phyloP scores from a whole-genome alignment of 805 yeast species.

The Pichia occidentalis region DNA sequence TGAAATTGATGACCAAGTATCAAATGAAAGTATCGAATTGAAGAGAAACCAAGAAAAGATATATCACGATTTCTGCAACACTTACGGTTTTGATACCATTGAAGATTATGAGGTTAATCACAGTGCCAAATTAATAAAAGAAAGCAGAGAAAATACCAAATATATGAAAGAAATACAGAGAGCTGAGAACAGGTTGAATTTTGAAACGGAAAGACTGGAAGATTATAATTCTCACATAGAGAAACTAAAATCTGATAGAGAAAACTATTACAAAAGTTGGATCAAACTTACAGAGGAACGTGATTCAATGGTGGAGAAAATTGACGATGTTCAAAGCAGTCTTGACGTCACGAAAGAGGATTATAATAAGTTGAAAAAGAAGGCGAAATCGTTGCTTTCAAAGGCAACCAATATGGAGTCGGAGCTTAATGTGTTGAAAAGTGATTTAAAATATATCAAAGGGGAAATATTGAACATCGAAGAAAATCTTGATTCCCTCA shows the following conservation, averaged over 20 bases:
- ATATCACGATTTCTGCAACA: conserved; percentile 49
- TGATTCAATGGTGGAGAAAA: conserved; percentile 25
- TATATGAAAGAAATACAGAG: conserved; percentile 55
- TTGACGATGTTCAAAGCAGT: conserved; percentile 36
- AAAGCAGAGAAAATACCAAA: conserved; percentile 55
- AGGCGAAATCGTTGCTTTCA: conserved; percentile 14
- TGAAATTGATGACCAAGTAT: conserved; percentile 25
- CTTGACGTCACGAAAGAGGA: conserved; percentile 34
- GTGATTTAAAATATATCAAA: conserved; percentile 27
- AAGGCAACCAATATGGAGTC: conserved; percentile 27
- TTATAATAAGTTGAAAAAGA: conserved; percentile 17
- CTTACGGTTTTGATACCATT: conserved; percentile 47
- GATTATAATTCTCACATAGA: conserved; percentile 44
- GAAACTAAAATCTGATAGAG: conserved; percentile 36
- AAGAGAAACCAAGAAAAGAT: conserved; percentile 36
- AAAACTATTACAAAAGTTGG: conserved; percentile 32
- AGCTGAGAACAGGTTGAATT: conserved; percentile 52
- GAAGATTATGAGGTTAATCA: conserved; percentile 65
- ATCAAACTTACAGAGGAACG: conserved; percentile 30
- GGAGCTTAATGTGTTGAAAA: conserved; percentile 23
- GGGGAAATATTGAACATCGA: conserved; percentile 37
- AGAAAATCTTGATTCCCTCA: conserved; percentile 48
- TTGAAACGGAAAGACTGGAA: conserved; percentile 54
- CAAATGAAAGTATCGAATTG: conserved; percentile 17
- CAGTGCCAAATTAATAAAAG: conserved; percentile 49